Conservation (phyloP, 2,329 filamentous ascomycete genomes). For the Trichoderma hamatum region DNA sequence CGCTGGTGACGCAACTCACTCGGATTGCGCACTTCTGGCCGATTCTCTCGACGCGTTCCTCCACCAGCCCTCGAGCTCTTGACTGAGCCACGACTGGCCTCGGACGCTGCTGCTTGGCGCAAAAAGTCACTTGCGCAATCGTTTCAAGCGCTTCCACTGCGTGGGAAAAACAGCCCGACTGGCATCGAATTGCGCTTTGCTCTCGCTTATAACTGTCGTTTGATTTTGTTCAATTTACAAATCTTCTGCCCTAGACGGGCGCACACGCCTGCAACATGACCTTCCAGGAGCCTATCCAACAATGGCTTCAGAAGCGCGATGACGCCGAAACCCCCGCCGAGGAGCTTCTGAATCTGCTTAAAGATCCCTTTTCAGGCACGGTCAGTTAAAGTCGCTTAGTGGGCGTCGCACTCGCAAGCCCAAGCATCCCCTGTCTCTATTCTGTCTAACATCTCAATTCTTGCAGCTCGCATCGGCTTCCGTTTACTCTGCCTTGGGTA, state of each 20-base stretch:
- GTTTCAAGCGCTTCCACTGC: slow-evolving; percentile 4
- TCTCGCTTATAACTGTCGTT: not conserved
- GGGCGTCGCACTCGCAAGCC: not conserved
- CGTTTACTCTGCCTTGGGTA: slow-evolving; percentile 77
- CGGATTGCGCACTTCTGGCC: not conserved
- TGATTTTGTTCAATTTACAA: not conserved
- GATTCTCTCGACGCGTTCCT: not conserved
- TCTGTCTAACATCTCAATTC: not conserved
- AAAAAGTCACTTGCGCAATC: not conserved
- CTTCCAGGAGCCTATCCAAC: slow-evolving; percentile 19
- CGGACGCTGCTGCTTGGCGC: not conserved
- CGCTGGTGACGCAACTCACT: slow-evolving; percentile 16
- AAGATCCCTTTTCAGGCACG: slow-evolving; percentile 54
- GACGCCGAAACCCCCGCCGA: slow-evolving; percentile 35
- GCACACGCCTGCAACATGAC: slow-evolving; percentile 31
- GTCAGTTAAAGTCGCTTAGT: slow-evolving; percentile 36
- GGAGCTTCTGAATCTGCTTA: slow-evolving; percentile 53
- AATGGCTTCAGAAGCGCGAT: slow-evolving; percentile 28
- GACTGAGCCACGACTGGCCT: slow-evolving; percentile 5
- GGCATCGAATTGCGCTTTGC: not conserved
- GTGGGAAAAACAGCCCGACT: not conserved
- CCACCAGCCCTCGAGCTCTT: slow-evolving; percentile 11
- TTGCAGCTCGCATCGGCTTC: slow-evolving; percentile 48
- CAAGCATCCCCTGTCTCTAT: slow-evolving; percentile 29
- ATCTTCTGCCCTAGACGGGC: slow-evolving; percentile 13